Evolutionary conservation across 805 yeast species (phyloP).

Genomic region (Peterozyma xylosa): DNA sequence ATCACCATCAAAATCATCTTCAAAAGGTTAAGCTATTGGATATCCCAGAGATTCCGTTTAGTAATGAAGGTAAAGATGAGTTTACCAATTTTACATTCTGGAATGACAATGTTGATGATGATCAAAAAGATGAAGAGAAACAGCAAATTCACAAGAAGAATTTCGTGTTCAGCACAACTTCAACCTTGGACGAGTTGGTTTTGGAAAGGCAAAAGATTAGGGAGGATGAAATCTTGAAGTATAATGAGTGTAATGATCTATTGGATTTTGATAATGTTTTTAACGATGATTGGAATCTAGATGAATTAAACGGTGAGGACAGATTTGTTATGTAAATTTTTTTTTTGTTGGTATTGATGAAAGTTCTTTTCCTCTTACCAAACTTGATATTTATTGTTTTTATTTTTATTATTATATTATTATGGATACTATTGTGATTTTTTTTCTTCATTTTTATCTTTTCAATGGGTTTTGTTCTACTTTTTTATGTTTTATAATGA

Average conservation of each 20-base stretch:
- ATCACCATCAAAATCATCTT: constrained; percentile 5
- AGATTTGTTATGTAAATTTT: neutral
- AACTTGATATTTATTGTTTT: too few species aligned
- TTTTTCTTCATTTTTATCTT: too few species aligned
- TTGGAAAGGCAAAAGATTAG: constrained; percentile 8
- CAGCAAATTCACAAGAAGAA: neutral
- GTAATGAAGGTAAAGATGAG: neutral
- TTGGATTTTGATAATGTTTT: constrained; percentile 8
- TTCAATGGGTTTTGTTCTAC: too few species aligned
- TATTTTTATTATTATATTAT: too few species aligned
- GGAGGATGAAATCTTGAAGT: constrained; percentile 9
- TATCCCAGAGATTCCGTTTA: constrained; percentile 5
- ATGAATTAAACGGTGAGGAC: neutral
- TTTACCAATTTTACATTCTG: constrained; percentile 7
- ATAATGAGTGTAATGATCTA: constrained; percentile 10
- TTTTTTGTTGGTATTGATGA: too few species aligned
- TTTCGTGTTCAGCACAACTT: constrained; percentile 6
- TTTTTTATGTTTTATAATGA: too few species aligned
- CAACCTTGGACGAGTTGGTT: constrained; percentile 8
- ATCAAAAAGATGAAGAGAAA: neutral
- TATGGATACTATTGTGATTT: too few species aligned
- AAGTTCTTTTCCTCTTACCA: too few species aligned
- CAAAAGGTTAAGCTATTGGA: constrained; percentile 5
- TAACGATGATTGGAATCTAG: constrained; percentile 9
- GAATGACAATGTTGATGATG: neutral